Conservation (phyloP, 2,329 filamentous ascomycete species). For the Colletotrichum magnum region DNA sequence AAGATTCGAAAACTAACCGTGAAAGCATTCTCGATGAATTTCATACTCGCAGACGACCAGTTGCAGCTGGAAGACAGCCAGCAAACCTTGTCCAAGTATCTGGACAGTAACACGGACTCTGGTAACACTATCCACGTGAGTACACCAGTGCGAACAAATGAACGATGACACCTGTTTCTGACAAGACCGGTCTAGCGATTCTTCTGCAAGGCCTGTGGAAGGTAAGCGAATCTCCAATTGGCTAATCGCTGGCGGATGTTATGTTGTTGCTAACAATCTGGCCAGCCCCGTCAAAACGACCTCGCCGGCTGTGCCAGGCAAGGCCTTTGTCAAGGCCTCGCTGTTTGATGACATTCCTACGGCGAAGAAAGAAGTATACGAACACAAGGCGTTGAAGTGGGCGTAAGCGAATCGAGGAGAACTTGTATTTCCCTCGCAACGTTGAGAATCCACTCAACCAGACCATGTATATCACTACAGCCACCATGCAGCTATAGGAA, state of each 20-base stretch:
- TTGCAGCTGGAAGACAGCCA: slow-evolving; percentile 20
- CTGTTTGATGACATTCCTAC: slow-evolving; percentile 34
- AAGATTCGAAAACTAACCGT: neutral
- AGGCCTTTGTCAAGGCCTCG: slow-evolving; percentile 30
- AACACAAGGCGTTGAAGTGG: slow-evolving; percentile 21
- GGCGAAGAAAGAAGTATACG: slow-evolving; percentile 8
- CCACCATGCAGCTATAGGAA: no score
- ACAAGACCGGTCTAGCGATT: slow-evolving; percentile 1
- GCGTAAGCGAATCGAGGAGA: neutral
- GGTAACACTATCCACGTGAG: slow-evolving; percentile 30
- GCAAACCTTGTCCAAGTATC: slow-evolving; percentile 24
- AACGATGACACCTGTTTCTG: no score
- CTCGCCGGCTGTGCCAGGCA: slow-evolving; percentile 1
- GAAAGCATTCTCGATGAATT: slow-evolving; percentile 31
- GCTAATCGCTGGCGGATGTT: neutral
- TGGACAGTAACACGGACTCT: slow-evolving; percentile 31
- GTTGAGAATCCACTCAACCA: no score
- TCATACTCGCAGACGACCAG: slow-evolving; percentile 15
- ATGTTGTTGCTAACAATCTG: neutral
- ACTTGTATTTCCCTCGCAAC: neutral
- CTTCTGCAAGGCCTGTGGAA: slow-evolving; percentile 35
- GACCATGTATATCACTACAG: no score
- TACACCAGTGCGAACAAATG: no score
- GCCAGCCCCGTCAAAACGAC: slow-evolving; percentile 20
- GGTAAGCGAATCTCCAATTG: neutral